A percentile compares a stretch with the other conserved stretches of the same genome.
Conservation (phyloP, 441 rosid species). For the Pelargonium exstipulatum region DNA sequence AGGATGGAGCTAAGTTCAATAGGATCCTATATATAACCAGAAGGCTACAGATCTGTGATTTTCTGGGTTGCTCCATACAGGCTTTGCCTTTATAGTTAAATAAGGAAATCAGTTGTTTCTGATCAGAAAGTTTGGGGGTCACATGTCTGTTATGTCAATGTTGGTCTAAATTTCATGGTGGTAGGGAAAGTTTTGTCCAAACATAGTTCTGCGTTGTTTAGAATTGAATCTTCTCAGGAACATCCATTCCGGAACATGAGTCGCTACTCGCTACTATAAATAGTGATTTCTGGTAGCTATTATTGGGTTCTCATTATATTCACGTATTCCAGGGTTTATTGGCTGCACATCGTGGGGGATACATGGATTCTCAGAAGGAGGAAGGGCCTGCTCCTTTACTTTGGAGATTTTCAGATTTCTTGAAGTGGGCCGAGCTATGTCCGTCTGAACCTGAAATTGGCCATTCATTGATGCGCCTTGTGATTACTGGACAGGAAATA, state of each 20-base stretch:
- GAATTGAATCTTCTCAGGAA: neutral
- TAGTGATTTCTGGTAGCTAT: neutral
- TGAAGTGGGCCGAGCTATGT: constrained; percentile 97
- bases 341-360: constrained; percentile 99
- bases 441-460: constrained; percentile 98
- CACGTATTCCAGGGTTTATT: constrained; percentile 61
- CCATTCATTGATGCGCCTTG: constrained; percentile 96
- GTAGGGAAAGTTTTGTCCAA: neutral
- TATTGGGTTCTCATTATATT: constrained; percentile 11
- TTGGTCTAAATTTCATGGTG: neutral
- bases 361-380: constrained; percentile 91
- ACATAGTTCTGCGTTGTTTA: neutral
- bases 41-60: neutral
- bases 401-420: constrained; percentile 98
- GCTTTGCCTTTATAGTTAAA: too few relatives aligned
- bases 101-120: too few relatives aligned
- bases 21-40: too few relatives aligned
- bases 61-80: neutral
- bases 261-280: neutral
- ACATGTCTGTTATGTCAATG: too few relatives aligned
- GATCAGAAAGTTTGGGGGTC: too few relatives aligned
- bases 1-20: neutral
- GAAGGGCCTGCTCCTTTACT: constrained; percentile 97
- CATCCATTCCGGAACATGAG: neutral
- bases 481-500: constrained; percentile 94